Base-by-base conservation (phyloP, 768 basidiomycete species). In the Panaeolus cyanescens region DNA sequence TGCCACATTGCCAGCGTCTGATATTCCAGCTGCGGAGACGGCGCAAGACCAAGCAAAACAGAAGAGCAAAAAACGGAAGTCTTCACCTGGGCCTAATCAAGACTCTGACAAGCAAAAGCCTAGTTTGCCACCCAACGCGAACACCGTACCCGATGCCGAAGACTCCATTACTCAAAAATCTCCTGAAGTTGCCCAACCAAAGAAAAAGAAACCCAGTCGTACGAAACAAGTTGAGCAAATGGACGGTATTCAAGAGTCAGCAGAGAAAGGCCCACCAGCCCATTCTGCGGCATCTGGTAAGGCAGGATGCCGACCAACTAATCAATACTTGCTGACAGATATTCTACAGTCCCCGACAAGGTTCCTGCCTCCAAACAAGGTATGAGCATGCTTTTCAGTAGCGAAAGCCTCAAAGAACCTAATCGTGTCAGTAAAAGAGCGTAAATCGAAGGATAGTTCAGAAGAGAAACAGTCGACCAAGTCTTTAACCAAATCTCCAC, bases 31-130 rank as follows among this genome's bases (percentile, higher is more conserved):
- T n/a, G n/a, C n/a, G n/a, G n/a, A n/a, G n/a, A n/a, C n/a, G 19
- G 34, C 25, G 32, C 12, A n/a, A 5, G 22, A 17, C 12, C 30
- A 32, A 28, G 45, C 50, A 33, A 62, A 37, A 30, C 19, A 50
- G 39, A 59, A 59, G n/a, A 36, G 17, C 4, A 59, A 62, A 54
- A 54, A n/a, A n/a, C n/a, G n/a, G n/a, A n/a, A n/a, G n/a, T n/a
- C n/a, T n/a, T n/a, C n/a, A n/a, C 19, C 19, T 19, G 32, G 10
- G 31, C 34, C 53, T n/a, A n/a, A n/a, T n/a, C n/a, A n/a, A n/a
- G n/a, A n/a, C n/a, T n/a, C n/a, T n/a, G n/a, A n/a, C n/a, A n/a
- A n/a, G n/a, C n/a, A n/a, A n/a, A n/a, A n/a, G n/a, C n/a, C n/a
- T n/a, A n/a, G n/a, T n/a, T n/a, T n/a, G n/a, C n/a, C n/a, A n/a